Percentiles rank a stretch among this genome's conserved stretches.
Conservation (phyloP, 2,329 filamentous ascomycete genomes). For the Fusarium sp. region DNA sequence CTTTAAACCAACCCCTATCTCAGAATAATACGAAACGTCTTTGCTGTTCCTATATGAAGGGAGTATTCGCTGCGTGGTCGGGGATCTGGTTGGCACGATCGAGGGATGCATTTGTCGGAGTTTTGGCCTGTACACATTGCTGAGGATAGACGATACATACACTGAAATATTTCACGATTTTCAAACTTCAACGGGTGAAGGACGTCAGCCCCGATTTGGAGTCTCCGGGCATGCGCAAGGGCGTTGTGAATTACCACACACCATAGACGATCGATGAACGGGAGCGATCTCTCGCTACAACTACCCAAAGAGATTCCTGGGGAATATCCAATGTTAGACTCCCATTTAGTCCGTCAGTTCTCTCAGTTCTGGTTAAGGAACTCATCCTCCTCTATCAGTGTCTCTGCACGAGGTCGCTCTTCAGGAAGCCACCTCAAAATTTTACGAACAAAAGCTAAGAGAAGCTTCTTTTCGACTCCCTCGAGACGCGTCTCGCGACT, state of each 20-base stretch:
- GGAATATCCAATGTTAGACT: too few species aligned
- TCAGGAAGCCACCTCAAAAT: neutral
- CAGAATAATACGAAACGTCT: neutral
- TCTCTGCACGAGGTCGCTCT: neutral
- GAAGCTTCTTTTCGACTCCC: neutral
- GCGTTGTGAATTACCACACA: neutral
- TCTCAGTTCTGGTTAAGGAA: neutral
- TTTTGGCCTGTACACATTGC: neutral
- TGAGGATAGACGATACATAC: neutral
- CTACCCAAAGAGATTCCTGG: too few species aligned
- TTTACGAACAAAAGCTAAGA: neutral
- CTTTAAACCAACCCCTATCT: fast-evolving
- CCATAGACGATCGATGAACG: neutral
- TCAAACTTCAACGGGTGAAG: too few species aligned
- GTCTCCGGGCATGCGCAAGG: neutral
- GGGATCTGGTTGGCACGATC: neutral
- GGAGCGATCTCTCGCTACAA: too few species aligned
- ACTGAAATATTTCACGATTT: neutral
- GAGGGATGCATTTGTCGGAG: neutral
- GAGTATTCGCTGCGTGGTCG: neutral
- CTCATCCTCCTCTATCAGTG: neutral
- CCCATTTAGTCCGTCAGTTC: too few species aligned
- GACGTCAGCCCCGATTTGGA: neutral
- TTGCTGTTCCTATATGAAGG: neutral
- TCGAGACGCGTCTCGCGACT: neutral